These are phyloP conservation scores for Parietichytrium sp. DNA, from an alignment of 108 stramenopile genomes.

Conservation along the genomic window DNA sequence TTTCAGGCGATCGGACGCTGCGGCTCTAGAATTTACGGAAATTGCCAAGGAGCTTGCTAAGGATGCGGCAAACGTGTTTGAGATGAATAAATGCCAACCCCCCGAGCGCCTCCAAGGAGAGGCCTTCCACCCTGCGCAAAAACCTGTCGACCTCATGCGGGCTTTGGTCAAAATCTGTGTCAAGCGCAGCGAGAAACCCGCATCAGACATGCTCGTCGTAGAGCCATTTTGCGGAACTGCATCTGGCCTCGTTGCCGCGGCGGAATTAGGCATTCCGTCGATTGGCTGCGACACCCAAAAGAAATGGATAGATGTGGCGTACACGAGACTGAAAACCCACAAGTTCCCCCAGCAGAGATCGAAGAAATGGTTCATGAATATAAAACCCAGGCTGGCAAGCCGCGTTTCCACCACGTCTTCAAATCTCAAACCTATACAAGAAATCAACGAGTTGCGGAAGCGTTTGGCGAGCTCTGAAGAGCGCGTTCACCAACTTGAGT, in stretches of 20 bases:
- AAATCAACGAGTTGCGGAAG: too few relatives aligned
- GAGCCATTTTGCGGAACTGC: conserved; percentile 22
- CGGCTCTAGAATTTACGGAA: background rate
- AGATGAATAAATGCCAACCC: background rate
- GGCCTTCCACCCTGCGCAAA: background rate
- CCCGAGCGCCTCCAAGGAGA: background rate
- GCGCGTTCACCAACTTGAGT: too few relatives aligned
- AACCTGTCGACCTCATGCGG: background rate
- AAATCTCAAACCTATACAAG: too few relatives aligned
- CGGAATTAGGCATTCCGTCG: background rate
- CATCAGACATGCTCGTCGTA: background rate
- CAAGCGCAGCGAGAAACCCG: background rate
- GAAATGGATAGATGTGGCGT: conserved; percentile 44
- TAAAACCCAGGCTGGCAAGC: too few relatives aligned
- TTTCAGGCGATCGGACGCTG: background rate
- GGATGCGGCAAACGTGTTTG: conserved; percentile 2
- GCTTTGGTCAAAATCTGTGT: background rate
- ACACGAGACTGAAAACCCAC: too few relatives aligned
- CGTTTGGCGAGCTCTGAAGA: too few relatives aligned
- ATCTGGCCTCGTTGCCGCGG: background rate
- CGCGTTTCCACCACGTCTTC: too few relatives aligned
- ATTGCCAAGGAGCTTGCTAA: background rate
- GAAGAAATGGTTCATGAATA: too few relatives aligned
- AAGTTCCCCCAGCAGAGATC: too few relatives aligned
- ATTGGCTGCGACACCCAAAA: background rate